Evolutionary conservation across 306 rosid species (phyloP).

Genomic region (Oemleria cerasiformis): DNA sequence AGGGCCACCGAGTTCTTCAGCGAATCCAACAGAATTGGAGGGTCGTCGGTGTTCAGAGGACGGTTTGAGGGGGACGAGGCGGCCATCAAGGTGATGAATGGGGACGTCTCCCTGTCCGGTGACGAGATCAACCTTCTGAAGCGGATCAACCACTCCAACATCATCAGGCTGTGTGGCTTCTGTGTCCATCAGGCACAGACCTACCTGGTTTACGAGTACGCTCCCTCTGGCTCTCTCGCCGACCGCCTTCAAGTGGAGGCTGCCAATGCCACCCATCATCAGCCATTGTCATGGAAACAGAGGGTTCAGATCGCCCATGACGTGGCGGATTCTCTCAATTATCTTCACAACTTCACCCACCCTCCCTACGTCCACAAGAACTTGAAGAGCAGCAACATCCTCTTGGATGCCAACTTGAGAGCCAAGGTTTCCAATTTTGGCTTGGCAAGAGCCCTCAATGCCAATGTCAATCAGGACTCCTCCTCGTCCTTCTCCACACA

Average conservation of each 20-base stretch:
- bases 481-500: too few relatives aligned
- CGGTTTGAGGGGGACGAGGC: slow-evolving; percentile 67
- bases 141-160: slow-evolving; percentile 64
- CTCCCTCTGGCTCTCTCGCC: slow-evolving; percentile 49
- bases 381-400: slow-evolving; percentile 57
- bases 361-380: slow-evolving; percentile 68
- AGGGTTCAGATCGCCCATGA: slow-evolving; percentile 73
- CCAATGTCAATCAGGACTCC: slow-evolving; percentile 15
- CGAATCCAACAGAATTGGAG: slow-evolving; percentile 47
- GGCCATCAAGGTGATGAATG: slow-evolving; percentile 63
- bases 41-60: slow-evolving; percentile 54
- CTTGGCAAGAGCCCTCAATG: slow-evolving; percentile 46
- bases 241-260: slow-evolving; percentile 40
- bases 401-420: slow-evolving; percentile 51
- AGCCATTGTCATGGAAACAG: slow-evolving; percentile 50
- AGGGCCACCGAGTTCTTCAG: slow-evolving; percentile 46
- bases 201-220: slow-evolving; percentile 72
- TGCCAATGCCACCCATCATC: neutral
- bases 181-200: slow-evolving; percentile 59
- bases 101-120: slow-evolving; percentile 39
- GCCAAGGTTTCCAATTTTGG: slow-evolving; percentile 67
- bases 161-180: slow-evolving; percentile 70
- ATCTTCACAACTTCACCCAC: slow-evolving; percentile 59
- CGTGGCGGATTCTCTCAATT: slow-evolving; percentile 63
- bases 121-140: slow-evolving; percentile 59